These are phyloP conservation scores for Populus tomentosa DNA, from an alignment of 441 rosid genomes.

Conservation along the genomic window DNA sequence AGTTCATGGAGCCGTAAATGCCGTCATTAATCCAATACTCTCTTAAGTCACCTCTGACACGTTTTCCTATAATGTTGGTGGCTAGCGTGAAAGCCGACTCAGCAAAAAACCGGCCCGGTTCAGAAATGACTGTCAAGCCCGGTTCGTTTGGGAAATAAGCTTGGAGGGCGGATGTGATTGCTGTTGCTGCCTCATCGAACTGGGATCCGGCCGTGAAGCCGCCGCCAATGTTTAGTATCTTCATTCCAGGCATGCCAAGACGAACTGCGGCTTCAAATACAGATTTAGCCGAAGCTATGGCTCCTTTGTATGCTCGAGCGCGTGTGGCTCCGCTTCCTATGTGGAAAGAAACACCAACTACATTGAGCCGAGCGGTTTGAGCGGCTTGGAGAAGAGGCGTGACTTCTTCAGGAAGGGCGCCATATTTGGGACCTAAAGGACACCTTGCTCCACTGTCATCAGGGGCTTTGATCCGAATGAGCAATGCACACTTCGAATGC, in stretches of 20 bases:
- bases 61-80: conserved; percentile 30
- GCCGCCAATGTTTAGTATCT: conserved; percentile 30
- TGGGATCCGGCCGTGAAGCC: conserved; percentile 28
- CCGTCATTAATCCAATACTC: conserved; percentile 45
- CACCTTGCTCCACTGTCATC: conserved; percentile 28
- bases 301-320: conserved; percentile 11
- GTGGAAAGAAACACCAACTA: conserved; percentile 37
- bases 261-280: conserved; percentile 22
- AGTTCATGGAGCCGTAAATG: conserved; percentile 30
- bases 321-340: conserved; percentile 26
- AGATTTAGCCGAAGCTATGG: conserved; percentile 25
- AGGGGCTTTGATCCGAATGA: conserved; percentile 30
- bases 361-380: conserved; percentile 15
- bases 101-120: conserved; percentile 37
- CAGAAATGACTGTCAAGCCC: conserved; percentile 20
- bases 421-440: conserved; percentile 31
- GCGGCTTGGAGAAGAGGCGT: conserved; percentile 28
- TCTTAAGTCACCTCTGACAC: conserved; percentile 24
- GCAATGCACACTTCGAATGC: conserved; percentile 31
- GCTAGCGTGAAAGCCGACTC: conserved; percentile 27
- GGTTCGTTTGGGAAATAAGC: conserved; percentile 16
- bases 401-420: conserved; percentile 30
- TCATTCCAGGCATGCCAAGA: conserved; percentile 26
- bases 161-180: conserved; percentile 17
- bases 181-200: conserved; percentile 26